Conservation (phyloP, 192 early-diverging fungal species). For the Gryganskiella cystojenkinii region DNA sequence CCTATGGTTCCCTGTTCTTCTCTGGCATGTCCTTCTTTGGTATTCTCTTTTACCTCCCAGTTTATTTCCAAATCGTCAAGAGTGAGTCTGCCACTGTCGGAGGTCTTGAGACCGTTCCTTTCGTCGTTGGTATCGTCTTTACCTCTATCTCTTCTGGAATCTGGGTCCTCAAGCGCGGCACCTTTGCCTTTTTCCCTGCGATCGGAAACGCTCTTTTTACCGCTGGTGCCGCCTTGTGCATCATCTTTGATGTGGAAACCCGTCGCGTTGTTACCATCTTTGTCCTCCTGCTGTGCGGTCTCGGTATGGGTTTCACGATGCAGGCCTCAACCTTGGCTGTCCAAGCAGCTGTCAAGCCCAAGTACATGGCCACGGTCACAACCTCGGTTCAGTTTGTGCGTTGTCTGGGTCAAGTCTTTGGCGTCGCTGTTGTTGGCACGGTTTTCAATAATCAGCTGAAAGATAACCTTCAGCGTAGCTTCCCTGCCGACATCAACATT, state of each 20-base stretch:
- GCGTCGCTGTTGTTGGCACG: constrained; percentile 43
- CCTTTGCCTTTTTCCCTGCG: constrained; percentile 12
- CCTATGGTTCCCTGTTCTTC: constrained; percentile 44
- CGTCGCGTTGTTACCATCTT: neutral
- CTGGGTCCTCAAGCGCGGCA: constrained; percentile 13
- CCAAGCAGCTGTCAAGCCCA: constrained; percentile 1
- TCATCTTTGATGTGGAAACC: neutral
- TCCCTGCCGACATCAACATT: too few relatives aligned
- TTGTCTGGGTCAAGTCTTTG: constrained; percentile 53
- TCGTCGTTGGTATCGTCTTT: constrained; percentile 38
- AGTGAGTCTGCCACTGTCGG: constrained; percentile 40
- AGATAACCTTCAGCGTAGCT: too few relatives aligned
- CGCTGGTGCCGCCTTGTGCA: neutral
- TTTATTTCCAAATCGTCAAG: constrained; percentile 52
- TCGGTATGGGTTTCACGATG: constrained; percentile 29
- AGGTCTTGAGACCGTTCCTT: constrained; percentile 53
- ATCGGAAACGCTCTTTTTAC: neutral
- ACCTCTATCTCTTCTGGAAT: constrained; percentile 24
- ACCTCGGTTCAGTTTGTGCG: constrained; percentile 51
- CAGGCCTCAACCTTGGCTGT: constrained; percentile 8
- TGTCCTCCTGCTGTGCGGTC: neutral
- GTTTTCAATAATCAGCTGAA: constrained; percentile 43
- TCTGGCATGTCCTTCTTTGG: constrained; percentile 46
- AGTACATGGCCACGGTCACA: constrained; percentile 4
- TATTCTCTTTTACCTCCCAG: constrained; percentile 47